Base-by-base conservation (phyloP, 1,284 basidiomycete species). In the Inonotus hispidus region DNA sequence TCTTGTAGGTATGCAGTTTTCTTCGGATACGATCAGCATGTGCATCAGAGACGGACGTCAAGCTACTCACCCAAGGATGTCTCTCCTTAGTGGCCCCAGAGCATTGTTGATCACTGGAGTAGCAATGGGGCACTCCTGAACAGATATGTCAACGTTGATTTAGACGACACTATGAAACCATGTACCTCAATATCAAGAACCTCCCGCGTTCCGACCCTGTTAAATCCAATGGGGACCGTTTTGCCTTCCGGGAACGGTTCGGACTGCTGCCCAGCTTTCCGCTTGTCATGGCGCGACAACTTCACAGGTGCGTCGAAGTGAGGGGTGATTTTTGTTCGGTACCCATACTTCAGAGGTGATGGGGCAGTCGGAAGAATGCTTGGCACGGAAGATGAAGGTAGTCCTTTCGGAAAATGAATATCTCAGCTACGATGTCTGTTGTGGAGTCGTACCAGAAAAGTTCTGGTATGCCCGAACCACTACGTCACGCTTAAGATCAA, bases 261-360 rank as follows among this genome's bases (percentile, higher is more conserved):
- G n/a, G 63, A 52, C 72, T 58, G 21, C 19, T 35, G 23, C 16
- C 16, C 35, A 21, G 29, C 70, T 68, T 58, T 71, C 65, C 69
- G 72, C 70, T 68, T 79, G 75, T 53, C 77, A 73, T 60, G 73
- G 71, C 69, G 62, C 25, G 67, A 63, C 19, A 61, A 62, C 58
- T 83, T 88, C 0, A 85, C 84, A 1, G 93, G 87, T 0, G 88
- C 82, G 49, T 97, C 91, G 68, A 98, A 99, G 72, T 99, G 96
- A 0, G 96, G 96, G 0, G 96, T 98, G 53, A 99, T 88, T 75
- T 99, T 99, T 0, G 97, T 99, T 23, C 96, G 86, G 72, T 99
- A 99, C 50, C 82, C 83, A 74, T 96, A 98, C 66, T 96, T 87
- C 55, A 90, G 76, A 0, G 96, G 97, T 0, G 92, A 95, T 5